Conservation (phyloP, 2,329 filamentous ascomycete species). For the Fusarium brevicatenulatum region DNA sequence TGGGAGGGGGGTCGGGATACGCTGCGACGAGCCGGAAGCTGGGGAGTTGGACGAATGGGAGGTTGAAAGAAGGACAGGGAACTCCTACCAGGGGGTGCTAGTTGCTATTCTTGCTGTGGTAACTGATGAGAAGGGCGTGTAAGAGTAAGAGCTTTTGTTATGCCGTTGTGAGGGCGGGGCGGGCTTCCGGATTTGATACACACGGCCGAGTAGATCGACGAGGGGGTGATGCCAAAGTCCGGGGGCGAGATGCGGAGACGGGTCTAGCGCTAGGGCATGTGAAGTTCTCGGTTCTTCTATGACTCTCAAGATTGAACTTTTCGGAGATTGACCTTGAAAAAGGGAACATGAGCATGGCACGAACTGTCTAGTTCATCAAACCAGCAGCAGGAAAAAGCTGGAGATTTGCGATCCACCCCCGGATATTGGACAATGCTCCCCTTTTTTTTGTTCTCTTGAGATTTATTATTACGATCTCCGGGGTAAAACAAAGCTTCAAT, state of each 20-base stretch:
- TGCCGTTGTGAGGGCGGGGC: conserved; percentile 18
- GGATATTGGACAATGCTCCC: conserved; percentile 10
- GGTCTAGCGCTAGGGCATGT: conserved; percentile 6
- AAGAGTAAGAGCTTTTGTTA: background rate
- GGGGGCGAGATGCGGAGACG: conserved; percentile 27
- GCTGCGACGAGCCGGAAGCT: conserved; percentile 38
- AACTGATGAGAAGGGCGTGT: background rate
- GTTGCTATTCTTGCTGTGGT: background rate
- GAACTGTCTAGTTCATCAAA: background rate
- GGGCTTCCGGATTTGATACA: conserved; percentile 39
- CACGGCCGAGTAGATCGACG: conserved; percentile 42
- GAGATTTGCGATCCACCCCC: conserved; percentile 14
- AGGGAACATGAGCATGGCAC: background rate
- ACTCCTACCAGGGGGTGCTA: background rate
- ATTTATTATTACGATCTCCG: background rate
- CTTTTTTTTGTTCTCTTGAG: background rate
- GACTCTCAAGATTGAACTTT: background rate
- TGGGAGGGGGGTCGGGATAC: conserved; percentile 23
- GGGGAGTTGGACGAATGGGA: conserved; percentile 16
- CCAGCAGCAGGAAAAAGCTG: background rate
- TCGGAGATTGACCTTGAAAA: conserved; percentile 15
- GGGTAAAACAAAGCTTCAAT: background rate
- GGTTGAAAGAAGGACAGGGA: conserved; percentile 23
- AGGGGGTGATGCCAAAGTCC: conserved; percentile 14
- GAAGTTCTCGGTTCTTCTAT: conserved; percentile 1